phyloP scores from a whole-genome alignment of 345 rosid genomes.

The Aquilaria sinensis region DNA sequence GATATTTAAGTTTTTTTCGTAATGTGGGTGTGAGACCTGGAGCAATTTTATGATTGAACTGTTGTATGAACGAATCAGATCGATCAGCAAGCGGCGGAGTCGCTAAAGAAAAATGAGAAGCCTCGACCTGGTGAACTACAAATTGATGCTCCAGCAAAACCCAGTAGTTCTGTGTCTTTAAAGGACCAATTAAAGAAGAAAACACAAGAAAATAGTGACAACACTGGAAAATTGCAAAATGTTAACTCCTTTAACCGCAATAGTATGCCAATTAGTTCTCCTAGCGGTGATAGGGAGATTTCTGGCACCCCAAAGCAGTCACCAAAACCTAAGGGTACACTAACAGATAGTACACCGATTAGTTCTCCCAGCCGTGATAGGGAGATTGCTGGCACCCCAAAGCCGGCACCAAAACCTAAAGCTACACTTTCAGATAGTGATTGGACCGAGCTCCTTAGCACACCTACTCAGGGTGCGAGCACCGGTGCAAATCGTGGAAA shows the following conservation, averaged over 20 bases:
- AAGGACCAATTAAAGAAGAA: slow-evolving; percentile 84
- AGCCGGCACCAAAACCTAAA: slow-evolving; percentile 25
- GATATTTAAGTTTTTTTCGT: background rate
- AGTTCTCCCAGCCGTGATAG: slow-evolving; percentile 21
- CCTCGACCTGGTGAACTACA: slow-evolving; percentile 43
- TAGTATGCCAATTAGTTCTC: slow-evolving; percentile 13
- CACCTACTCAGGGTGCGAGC: slow-evolving; percentile 34
- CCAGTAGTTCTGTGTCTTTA: slow-evolving; percentile 52
- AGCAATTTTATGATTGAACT: slow-evolving; percentile 17
- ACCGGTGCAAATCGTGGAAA: slow-evolving; percentile 26
- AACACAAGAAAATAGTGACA: slow-evolving; percentile 30
- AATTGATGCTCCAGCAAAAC: slow-evolving; percentile 37
- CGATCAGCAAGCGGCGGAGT: slow-evolving; percentile 94
- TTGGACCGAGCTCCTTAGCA: slow-evolving; percentile 77
- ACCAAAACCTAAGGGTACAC: slow-evolving; percentile 34
- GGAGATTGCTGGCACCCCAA: slow-evolving; percentile 21
- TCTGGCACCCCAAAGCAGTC: slow-evolving; percentile 12
- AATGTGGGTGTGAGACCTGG: background rate
- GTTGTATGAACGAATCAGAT: slow-evolving; percentile 40
- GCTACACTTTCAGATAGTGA: slow-evolving; percentile 66
- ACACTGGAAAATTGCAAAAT: slow-evolving; percentile 31
- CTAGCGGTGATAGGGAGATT: slow-evolving; percentile 28
- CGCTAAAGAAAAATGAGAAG: slow-evolving; percentile 69
- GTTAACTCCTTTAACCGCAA: slow-evolving; percentile 11
- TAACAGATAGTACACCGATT: slow-evolving; percentile 23